A percentile compares a stretch with the other conserved stretches of the same genome.
phyloP scores from a whole-genome alignment of 2,329 filamentous ascomycete species.

The Fusarium hainanense region DNA sequence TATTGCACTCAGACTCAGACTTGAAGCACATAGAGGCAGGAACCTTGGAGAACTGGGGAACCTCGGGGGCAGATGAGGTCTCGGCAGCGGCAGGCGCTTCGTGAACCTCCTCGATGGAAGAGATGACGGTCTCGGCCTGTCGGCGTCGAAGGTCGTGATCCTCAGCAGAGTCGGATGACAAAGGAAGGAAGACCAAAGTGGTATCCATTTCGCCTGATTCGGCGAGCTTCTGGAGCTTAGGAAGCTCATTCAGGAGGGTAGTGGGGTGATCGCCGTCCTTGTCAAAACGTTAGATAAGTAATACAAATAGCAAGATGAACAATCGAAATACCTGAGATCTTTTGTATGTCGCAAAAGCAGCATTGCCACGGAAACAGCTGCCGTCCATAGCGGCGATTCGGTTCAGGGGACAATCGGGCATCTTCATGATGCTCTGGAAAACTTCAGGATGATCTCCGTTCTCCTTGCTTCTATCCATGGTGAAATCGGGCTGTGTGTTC shows the following conservation, averaged over 20 bases:
- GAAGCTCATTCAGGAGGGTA: constrained; percentile 58
- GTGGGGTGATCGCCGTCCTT: constrained; percentile 57
- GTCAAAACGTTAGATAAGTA: constrained; percentile 37
- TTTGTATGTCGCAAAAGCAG: constrained; percentile 58
- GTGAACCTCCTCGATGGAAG: constrained; percentile 48
- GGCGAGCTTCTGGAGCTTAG: constrained; percentile 59
- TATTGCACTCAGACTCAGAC: constrained; percentile 74
- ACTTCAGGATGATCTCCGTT: constrained; percentile 57
- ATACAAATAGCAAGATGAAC: not conserved
- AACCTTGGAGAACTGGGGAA: constrained; percentile 52
- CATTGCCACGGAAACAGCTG: constrained; percentile 58
- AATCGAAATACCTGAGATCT: constrained; percentile 54
- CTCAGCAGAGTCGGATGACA: constrained; percentile 54
- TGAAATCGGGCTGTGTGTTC: constrained; percentile 59
- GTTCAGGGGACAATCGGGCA: constrained; percentile 53
- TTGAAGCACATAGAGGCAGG: constrained; percentile 78
- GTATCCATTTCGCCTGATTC: constrained; percentile 65
- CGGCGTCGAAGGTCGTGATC: constrained; percentile 60
- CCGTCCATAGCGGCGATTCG: constrained; percentile 56
- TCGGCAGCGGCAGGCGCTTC: constrained; percentile 35
- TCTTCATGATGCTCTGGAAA: constrained; percentile 52
- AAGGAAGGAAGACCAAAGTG: constrained; percentile 66
- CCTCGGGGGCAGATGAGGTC: constrained; percentile 43
- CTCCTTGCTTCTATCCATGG: constrained; percentile 58
- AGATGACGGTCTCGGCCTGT: constrained; percentile 60